Evolutionary conservation across 2,329 filamentous ascomycete species (phyloP), one percentile per base, ranked within the genome.

Genomic region (Penicillium sp.): DNA sequence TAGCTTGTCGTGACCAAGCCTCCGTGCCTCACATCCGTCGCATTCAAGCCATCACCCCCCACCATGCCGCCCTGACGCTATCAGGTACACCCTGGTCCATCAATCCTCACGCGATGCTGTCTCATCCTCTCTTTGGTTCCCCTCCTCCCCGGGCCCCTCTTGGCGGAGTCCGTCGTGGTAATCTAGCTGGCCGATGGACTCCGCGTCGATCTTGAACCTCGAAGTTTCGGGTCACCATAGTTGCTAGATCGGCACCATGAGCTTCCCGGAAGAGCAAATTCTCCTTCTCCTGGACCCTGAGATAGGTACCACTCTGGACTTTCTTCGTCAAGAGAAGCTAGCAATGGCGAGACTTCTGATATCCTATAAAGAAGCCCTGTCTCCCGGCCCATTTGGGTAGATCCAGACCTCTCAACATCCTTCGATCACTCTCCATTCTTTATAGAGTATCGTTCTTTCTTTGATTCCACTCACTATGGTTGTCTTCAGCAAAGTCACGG

Each of bases 401-500:
- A 52, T 54, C 21, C 40, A 43, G 24, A 49, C 31, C 29, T 55
- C 44, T 48, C 52, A 51, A 36, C 39, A 45, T 51, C 47, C 48
- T 47, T 53, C 45, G 57, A 48, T 54, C 36, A 54, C 37, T 46
- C 37, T 46, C 18, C 56, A 54, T 56, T 61, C 58, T 59, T 52
- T 52, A 56, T 54, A 52, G 36, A 55, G 53, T 50, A 34, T 48
- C 46, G 44, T 29, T 49, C 45, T 48, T 58, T 58, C 54, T 50
- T 59, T 54, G 14, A 37, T 58, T 42, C 48, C 51, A 46, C 37
- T 54, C 61, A 69, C 18, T 21, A 73, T 73, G 70, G 70, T 73
- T 56, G 64, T 70, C 63, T 64, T 72, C 62, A 69, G 61, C 61
- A 70, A 68, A 51, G 48, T 70, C 34, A 64, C 68, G 11, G 56